These are phyloP conservation scores for Auricularia sp. DNA, from an alignment of 768 basidiomycete species.

Conservation along the genomic window DNA sequence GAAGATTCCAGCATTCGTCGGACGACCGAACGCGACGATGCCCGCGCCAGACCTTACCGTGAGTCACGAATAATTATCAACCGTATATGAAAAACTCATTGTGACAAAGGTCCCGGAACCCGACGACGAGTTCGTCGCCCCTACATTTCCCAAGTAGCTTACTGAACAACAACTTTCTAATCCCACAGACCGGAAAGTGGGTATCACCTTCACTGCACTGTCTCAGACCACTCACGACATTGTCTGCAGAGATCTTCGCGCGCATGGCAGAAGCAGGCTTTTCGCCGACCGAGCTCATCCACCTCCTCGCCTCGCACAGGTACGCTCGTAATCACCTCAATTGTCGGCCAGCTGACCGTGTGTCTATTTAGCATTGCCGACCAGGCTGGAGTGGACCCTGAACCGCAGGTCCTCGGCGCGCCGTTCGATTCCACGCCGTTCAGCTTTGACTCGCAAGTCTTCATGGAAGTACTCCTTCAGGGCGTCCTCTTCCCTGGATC, in stretches of 20 bases:
- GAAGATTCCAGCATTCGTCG: conserved; percentile 15
- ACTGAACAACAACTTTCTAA: too few relatives aligned
- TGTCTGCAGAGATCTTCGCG: conserved; percentile 11
- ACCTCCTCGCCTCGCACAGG: conserved; percentile 17
- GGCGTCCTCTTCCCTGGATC: conserved; percentile 28
- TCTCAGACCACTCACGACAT: too few relatives aligned
- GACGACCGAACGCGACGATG: conserved; percentile 11
- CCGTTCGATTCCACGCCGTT: conserved; percentile 26
- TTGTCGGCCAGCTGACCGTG: too few relatives aligned
- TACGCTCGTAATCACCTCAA: too few relatives aligned
- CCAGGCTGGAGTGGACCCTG: conserved; percentile 2
- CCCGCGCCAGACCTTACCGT: conserved; percentile 17
- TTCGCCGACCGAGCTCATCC: conserved; percentile 15
- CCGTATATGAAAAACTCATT: too few relatives aligned
- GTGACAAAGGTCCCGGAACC: too few relatives aligned
- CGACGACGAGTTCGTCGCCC: too few relatives aligned
- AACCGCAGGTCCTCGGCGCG: conserved; percentile 9
- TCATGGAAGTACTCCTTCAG: conserved; percentile 23
- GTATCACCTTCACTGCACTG: too few relatives aligned
- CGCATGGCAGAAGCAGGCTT: conserved; percentile 17
- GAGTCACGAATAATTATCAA: conserved; percentile 6
- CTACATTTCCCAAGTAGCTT: too few relatives aligned
- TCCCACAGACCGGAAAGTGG: too few relatives aligned
- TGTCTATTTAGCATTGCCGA: conserved; percentile 12
- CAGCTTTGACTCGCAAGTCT: conserved; percentile 25